phyloP scores from a whole-genome alignment of 192 early-diverging fungal genomes.

The Dissophora globulifera region DNA sequence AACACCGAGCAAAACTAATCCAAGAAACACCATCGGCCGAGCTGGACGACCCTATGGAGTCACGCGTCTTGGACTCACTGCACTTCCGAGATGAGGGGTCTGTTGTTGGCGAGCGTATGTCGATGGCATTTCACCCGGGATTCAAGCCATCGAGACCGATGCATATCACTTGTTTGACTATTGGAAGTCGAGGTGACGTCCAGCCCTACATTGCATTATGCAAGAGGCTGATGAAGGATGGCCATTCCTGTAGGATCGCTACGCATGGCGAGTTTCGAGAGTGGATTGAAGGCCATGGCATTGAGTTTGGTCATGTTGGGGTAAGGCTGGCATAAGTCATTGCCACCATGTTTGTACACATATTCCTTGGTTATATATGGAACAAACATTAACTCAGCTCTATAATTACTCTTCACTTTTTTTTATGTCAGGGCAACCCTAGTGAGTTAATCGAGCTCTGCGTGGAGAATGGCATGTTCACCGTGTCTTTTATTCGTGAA shows the following conservation, averaged over 20 bases:
- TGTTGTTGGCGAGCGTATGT: constrained; percentile 35
- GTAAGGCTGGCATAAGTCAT: constrained; percentile 62
- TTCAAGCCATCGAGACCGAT: constrained; percentile 56
- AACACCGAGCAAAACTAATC: constrained; percentile 27
- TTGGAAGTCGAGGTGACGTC: constrained; percentile 81
- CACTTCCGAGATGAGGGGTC: constrained; percentile 39
- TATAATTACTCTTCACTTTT: not conserved
- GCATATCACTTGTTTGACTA: constrained; percentile 75
- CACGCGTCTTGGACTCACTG: constrained; percentile 27
- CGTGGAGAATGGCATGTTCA: constrained; percentile 77
- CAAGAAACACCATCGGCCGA: constrained; percentile 32
- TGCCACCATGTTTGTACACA: too few relatives aligned
- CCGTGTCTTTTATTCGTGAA: constrained; percentile 68
- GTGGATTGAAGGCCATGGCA: constrained; percentile 72
- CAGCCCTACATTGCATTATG: constrained; percentile 78
- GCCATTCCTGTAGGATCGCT: constrained; percentile 72
- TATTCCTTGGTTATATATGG: too few relatives aligned
- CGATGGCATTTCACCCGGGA: constrained; percentile 26
- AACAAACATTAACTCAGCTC: too few relatives aligned
- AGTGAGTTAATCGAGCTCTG: constrained; percentile 59
- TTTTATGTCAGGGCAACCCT: constrained; percentile 39
- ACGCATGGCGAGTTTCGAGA: constrained; percentile 73
- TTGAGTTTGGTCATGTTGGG: constrained; percentile 74
- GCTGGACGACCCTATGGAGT: constrained; percentile 38
- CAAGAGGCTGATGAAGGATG: constrained; percentile 69